Conservation (phyloP, 352 stramenopile genomes). For the Pythium grandisporangium region DNA sequence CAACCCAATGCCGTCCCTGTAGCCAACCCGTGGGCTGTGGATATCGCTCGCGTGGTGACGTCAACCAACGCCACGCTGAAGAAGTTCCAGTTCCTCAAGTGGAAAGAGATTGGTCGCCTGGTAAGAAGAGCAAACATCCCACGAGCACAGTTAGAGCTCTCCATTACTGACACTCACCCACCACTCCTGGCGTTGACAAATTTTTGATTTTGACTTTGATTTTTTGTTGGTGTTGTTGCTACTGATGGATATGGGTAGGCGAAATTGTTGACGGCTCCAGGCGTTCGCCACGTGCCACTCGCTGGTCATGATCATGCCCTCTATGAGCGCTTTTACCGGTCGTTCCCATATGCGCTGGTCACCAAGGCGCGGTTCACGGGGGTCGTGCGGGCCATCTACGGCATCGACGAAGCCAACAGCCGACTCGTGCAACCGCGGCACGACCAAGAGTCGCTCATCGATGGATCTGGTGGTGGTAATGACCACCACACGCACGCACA, state of each 20-base stretch:
- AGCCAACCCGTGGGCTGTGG: conserved; percentile 9
- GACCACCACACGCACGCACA: no score
- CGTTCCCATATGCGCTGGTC: conserved; percentile 58
- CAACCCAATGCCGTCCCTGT: no score
- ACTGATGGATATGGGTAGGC: no score
- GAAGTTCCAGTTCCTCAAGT: conserved; percentile 54
- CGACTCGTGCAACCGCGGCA: conserved; percentile 11
- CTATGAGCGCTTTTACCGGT: conserved; percentile 61
- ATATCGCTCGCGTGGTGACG: conserved; percentile 8
- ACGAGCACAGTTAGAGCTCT: background rate
- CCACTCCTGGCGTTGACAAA: no score
- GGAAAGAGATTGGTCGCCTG: conserved; percentile 41
- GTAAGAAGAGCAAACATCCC: conserved; percentile 9
- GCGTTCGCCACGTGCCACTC: conserved; percentile 38
- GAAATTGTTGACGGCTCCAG: conserved; percentile 3
- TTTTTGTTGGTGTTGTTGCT: no score
- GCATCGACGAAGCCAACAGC: conserved; percentile 20
- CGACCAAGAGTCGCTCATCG: no score
- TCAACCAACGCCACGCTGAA: conserved; percentile 43
- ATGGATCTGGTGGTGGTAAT: no score
- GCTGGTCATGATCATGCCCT: conserved; percentile 50
- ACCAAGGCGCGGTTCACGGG: conserved; percentile 58
- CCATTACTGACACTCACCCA: conserved; percentile 3
- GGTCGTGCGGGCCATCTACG: conserved; percentile 48
- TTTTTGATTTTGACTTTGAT: no score